These are phyloP conservation scores for Metarhizium rileyi DNA, from an alignment of 2,329 filamentous ascomycete species.

Conservation along the genomic window DNA sequence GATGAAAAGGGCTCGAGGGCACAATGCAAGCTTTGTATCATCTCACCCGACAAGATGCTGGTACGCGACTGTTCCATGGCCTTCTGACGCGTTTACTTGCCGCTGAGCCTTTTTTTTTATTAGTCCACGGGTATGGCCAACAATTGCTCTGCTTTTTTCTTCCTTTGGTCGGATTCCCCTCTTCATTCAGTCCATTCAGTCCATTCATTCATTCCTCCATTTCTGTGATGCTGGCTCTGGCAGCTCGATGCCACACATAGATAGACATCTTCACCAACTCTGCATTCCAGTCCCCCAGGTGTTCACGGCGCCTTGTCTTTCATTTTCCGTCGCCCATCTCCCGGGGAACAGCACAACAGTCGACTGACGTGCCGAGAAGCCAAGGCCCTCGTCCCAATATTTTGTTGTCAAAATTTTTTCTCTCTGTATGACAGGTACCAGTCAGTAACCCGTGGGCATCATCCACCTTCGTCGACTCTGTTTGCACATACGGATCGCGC, in stretches of 20 bases:
- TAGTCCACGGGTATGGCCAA: neutral
- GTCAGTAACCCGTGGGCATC: too few relatives aligned
- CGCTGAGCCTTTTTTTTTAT: neutral
- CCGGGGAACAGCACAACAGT: neutral
- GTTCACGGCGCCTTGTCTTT: neutral
- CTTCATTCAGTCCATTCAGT: too few relatives aligned
- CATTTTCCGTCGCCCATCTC: neutral
- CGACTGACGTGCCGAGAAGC: neutral
- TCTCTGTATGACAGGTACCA: neutral
- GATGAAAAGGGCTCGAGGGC: neutral
- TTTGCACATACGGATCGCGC: neutral
- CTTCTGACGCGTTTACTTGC: neutral
- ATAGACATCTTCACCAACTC: neutral
- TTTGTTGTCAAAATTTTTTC: neutral
- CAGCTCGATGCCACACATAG: neutral
- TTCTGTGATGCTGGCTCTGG: neutral
- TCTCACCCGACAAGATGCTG: neutral
- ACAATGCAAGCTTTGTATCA: neutral
- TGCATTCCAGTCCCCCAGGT: slow-evolving; percentile 3
- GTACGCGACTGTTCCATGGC: slow-evolving; percentile 3
- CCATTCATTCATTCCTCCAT: neutral
- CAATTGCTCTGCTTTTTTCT: neutral
- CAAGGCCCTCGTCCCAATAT: neutral
- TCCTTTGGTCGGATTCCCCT: neutral
- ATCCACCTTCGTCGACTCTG: too few relatives aligned